Percentiles rank a stretch among this genome's conserved stretches.
Conservation (phyloP, 2,329 filamentous ascomycete genomes). For the Cladosporium austrohemisphaericum region DNA sequence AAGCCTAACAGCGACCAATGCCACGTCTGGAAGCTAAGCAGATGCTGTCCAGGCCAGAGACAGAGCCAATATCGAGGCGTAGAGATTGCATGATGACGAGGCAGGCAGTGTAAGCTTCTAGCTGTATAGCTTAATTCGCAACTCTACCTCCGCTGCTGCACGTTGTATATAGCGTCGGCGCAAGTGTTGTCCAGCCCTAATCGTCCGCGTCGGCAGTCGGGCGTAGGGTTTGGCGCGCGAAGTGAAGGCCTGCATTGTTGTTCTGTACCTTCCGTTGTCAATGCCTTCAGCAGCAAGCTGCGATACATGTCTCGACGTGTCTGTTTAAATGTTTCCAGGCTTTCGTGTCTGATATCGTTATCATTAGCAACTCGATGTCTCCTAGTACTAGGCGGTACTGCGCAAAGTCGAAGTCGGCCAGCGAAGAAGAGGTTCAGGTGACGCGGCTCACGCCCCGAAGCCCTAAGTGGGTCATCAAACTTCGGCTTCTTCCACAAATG, state of each 20-base stretch:
- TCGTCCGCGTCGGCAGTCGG: slow-evolving; percentile 2
- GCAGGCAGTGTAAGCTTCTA: neutral
- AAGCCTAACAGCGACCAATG: neutral
- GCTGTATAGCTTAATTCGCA: neutral
- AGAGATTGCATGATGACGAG: slow-evolving; percentile 3
- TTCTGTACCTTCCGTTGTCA: too few species aligned
- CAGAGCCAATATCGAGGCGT: neutral
- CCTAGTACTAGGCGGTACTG: too few species aligned
- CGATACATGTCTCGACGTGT: too few species aligned
- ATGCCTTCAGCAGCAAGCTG: too few species aligned
- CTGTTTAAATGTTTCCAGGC: too few species aligned
- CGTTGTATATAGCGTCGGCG: neutral
- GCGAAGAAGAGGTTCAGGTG: too few species aligned
- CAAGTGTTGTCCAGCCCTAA: neutral
- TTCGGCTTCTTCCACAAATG: slow-evolving; percentile 2
- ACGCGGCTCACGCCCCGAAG: slow-evolving; percentile 2
- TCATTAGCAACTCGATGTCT: too few species aligned
- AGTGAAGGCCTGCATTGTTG: neutral
- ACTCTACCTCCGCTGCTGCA: neutral
- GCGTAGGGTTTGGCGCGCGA: neutral
- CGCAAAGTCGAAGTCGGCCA: too few species aligned
- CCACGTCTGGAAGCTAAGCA: neutral
- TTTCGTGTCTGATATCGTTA: too few species aligned
- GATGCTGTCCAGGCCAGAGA: neutral
- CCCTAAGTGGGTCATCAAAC: slow-evolving; percentile 3